Evolutionary conservation across 2,329 filamentous ascomycete species (phyloP).

Genomic region (Cladophialophora psammophila): DNA sequence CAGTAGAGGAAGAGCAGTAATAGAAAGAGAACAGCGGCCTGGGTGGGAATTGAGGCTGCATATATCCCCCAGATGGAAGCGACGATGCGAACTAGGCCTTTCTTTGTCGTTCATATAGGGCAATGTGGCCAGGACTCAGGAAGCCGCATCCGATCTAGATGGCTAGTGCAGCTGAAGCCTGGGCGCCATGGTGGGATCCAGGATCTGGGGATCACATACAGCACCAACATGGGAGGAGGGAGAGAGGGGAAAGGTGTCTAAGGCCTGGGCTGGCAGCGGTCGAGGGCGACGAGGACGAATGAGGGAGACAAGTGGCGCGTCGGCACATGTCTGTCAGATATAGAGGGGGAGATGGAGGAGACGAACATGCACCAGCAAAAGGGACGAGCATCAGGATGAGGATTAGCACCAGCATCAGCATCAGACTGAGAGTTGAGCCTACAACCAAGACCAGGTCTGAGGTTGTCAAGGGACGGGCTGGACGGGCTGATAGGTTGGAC

Average conservation of each 20-base stretch:
- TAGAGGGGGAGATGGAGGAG: neutral
- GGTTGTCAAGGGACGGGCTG: neutral
- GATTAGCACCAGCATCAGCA: neutral
- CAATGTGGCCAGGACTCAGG: neutral
- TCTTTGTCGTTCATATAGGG: neutral
- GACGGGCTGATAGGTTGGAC: neutral
- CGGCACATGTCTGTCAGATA: neutral
- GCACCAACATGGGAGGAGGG: neutral
- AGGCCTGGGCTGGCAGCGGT: neutral
- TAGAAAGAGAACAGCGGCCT: neutral
- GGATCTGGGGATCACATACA: neutral
- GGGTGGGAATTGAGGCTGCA: neutral
- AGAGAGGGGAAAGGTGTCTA: neutral
- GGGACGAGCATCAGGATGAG: neutral
- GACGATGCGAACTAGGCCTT: neutral
- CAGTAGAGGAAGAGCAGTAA: neutral
- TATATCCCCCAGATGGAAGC: neutral
- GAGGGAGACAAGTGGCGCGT: neutral
- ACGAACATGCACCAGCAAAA: neutral
- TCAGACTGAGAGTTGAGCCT: neutral
- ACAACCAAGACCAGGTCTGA: neutral
- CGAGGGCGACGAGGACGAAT: neutral
- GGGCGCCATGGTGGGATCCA: neutral
- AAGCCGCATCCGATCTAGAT: neutral
- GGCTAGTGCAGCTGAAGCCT: neutral